phyloP scores from a whole-genome alignment of 345 rosid species.

The Hypericum androsaemum region DNA sequence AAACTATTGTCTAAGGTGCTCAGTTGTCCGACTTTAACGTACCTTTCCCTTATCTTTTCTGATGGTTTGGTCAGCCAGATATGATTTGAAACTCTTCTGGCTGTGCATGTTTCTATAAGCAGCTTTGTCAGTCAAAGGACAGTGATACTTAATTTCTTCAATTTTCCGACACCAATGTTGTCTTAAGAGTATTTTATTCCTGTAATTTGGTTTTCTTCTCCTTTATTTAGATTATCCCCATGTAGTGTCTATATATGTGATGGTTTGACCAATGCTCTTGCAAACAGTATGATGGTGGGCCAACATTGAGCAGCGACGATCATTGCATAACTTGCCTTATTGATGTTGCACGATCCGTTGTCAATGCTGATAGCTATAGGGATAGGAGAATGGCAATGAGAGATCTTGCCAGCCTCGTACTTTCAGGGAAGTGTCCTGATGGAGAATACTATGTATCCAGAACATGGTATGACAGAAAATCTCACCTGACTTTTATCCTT shows the following conservation, averaged over 20 bases:
- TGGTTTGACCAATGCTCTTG: constrained; percentile 9
- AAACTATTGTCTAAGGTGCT: constrained; percentile 64
- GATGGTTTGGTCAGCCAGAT: not conserved
- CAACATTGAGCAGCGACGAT: constrained; percentile 56
- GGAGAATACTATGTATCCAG: constrained; percentile 69
- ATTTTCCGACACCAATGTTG: too few species aligned
- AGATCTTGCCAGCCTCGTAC: constrained; percentile 49
- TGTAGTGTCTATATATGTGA: constrained; percentile 11
- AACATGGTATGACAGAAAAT: constrained; percentile 52
- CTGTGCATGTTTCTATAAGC: too few species aligned
- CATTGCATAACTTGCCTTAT: constrained; percentile 70
- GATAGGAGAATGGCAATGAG: constrained; percentile 78
- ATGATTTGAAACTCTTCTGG: too few species aligned
- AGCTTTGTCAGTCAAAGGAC: too few species aligned
- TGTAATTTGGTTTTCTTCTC: not conserved
- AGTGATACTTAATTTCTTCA: too few species aligned
- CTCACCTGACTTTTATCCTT: not conserved
- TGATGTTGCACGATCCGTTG: constrained; percentile 56
- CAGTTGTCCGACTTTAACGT: not conserved
- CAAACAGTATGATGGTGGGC: constrained; percentile 71
- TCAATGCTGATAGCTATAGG: constrained; percentile 81
- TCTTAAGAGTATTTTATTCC: too few species aligned
- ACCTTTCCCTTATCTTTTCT: not conserved
- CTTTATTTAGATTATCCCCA: not conserved
- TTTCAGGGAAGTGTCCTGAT: constrained; percentile 53